phyloP scores from a whole-genome alignment of 495 filamentous ascomycete genomes.

The Bryoglossum gracile region DNA sequence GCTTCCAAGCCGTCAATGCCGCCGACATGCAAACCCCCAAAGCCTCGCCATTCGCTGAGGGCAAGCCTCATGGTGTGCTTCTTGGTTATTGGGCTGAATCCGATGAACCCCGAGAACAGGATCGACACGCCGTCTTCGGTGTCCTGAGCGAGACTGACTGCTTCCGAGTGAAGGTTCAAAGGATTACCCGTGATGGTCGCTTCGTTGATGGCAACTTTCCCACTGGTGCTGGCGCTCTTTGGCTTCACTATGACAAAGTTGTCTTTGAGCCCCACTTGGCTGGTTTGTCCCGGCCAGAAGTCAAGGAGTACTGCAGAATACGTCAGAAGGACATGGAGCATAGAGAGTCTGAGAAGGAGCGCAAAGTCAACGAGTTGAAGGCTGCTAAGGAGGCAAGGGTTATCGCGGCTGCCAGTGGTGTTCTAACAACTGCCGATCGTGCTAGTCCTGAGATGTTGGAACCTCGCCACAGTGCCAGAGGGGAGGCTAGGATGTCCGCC shows the following conservation, averaged over 20 bases:
- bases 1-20: constrained; percentile 20
- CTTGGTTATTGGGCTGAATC: constrained; percentile 45
- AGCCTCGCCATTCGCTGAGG: constrained; percentile 26
- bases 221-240: constrained; percentile 41
- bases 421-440: background rate
- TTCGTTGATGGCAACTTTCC: constrained; percentile 43
- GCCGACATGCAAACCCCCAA: constrained; percentile 18
- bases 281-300: constrained; percentile 35
- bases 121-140: constrained; percentile 46
- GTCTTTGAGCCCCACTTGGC: constrained; percentile 40
- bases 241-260: constrained; percentile 49
- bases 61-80: constrained; percentile 39
- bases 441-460: constrained; percentile 17
- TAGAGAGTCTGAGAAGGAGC: constrained; percentile 37
- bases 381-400: constrained; percentile 41
- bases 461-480: constrained; percentile 19
- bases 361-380: constrained; percentile 38
- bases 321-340: constrained; percentile 38
- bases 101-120: constrained; percentile 25
- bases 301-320: constrained; percentile 48
- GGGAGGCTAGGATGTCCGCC: constrained; percentile 10
- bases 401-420: constrained; percentile 23
- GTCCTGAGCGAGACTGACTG: constrained; percentile 45
- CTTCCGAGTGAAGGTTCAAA: constrained; percentile 45
- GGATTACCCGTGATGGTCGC: constrained; percentile 42